Conservation (phyloP, 1,139 yeast genomes). For the Saccharomyces hybrid region DNA sequence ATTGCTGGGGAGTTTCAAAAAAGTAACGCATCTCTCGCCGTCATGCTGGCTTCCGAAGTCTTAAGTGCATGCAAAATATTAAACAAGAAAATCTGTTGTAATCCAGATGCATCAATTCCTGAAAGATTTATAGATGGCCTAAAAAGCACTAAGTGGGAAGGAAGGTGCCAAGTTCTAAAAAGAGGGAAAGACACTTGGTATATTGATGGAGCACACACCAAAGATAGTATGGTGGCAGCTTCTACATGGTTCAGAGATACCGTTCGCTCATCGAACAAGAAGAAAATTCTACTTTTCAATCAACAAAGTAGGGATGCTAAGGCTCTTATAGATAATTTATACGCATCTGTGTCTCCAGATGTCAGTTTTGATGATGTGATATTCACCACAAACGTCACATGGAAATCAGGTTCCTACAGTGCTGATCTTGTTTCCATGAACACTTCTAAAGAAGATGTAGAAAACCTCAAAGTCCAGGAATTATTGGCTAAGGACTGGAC, state of each 20-base stretch:
- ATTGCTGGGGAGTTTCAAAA: conserved; percentile 82
- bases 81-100: conserved; percentile 20
- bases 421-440: conserved; percentile 81
- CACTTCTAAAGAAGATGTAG: conserved; percentile 69
- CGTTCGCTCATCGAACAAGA: conserved; percentile 20
- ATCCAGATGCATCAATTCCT: conserved; percentile 18
- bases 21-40: conserved; percentile 82
- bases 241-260: conserved; percentile 63
- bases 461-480: conserved; percentile 73
- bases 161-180: conserved; percentile 74
- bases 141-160: conserved; percentile 76
- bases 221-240: conserved; percentile 76
- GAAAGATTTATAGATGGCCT: conserved; percentile 55
- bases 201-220: conserved; percentile 94
- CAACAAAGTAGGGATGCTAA: conserved; percentile 90
- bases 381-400: conserved; percentile 88
- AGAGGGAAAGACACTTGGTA: conserved; percentile 58
- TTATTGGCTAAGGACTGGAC: conserved; percentile 65
- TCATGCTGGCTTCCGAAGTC: conserved; percentile 62
- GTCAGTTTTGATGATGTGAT: conserved; percentile 62
- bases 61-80: conserved; percentile 42
- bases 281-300: conserved; percentile 63
- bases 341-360: conserved; percentile 35
- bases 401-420: conserved; percentile 74
- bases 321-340: conserved; percentile 49